Evolutionary conservation across 192 early-diverging fungal species (phyloP), one percentile per base, ranked within the genome.

Genomic region (Podila epicladia): DNA sequence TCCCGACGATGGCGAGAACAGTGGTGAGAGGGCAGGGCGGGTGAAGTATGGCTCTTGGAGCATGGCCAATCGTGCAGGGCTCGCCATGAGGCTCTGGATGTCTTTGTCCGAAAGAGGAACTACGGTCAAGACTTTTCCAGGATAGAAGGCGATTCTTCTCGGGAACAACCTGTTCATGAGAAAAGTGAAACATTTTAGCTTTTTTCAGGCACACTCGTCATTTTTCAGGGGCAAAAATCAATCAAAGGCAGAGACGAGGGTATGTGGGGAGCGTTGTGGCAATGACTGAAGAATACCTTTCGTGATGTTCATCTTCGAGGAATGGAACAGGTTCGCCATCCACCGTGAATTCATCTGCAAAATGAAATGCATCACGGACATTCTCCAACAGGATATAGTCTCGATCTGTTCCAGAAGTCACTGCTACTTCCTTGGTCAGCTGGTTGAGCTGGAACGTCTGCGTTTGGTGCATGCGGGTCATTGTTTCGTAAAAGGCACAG

Each of bases 371-470:
- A 53, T 80, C 71, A 9, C 58, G 63, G 17, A 69, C 72, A 59
- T 72, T 71, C n/a, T 71, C 76, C 17, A 80, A 28, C 17, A 80
- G 61, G 51, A 80, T 48, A 55, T 60, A 65, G 28, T 60, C 51
- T 8, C 37, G 53, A 35, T 65, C 66, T 51, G 67, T 24, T 22
- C 28, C 55, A 64, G 33, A 59, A 19, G 19, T 63, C 28, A 63
- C 62, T 11, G 8, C 12, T 3, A 80, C 66, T 26, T 58, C 28
- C 55, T 72, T 72, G 65, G 61, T 48, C 33, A 69, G 22, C 4
- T 63, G 19, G 15, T 68, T 38, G 48, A 80, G 24, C 28, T 69
- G 70, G n/a, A 80, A 61, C 19, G 62, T 45, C 41, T 45, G 41
- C 1, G 12, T 45, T 15, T 45, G 41, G 41, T 45, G 41, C 41